These are phyloP conservation scores for Venturia effusa DNA, from an alignment of 2,329 filamentous ascomycete genomes.

Conservation along the genomic window DNA sequence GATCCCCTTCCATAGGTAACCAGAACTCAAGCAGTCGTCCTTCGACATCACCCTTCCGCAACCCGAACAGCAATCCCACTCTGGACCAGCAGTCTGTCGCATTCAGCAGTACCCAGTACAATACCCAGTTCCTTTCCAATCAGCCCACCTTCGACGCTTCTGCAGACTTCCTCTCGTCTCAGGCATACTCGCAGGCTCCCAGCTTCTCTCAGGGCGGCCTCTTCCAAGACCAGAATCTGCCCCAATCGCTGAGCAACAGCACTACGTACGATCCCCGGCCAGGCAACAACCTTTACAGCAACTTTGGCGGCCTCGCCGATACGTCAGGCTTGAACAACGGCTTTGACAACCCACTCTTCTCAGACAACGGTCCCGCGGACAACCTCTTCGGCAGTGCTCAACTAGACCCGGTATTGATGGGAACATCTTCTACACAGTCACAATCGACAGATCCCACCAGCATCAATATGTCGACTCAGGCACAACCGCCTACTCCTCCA, in stretches of 20 bases:
- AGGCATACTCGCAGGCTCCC: constrained; percentile 4
- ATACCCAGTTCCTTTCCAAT: neutral
- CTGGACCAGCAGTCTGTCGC: constrained; percentile 2
- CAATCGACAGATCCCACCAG: constrained; percentile 35
- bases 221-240: constrained; percentile 8
- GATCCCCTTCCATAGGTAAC: neutral
- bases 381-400: neutral
- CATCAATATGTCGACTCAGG: constrained; percentile 41
- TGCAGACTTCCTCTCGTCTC: neutral
- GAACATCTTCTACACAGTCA: constrained; percentile 20
- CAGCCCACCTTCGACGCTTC: constrained; percentile 1
- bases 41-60: constrained; percentile 1
- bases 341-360: constrained; percentile 10
- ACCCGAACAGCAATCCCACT: neutral
- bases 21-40: neutral
- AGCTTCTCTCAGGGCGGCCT: constrained; percentile 2
- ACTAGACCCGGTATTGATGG: constrained; percentile 13
- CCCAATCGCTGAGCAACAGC: neutral
- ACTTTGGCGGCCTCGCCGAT: constrained; percentile 5
- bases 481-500: constrained; percentile 42
- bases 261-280: neutral
- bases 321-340: neutral
- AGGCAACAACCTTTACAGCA: constrained; percentile 10
- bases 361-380: neutral
- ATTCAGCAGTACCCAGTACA: constrained; percentile 2